Percentiles rank a stretch among this genome's conserved stretches.
Evolutionary conservation across 352 stramenopile species (phyloP).

Genomic region (Pythium grandisporangium): DNA sequence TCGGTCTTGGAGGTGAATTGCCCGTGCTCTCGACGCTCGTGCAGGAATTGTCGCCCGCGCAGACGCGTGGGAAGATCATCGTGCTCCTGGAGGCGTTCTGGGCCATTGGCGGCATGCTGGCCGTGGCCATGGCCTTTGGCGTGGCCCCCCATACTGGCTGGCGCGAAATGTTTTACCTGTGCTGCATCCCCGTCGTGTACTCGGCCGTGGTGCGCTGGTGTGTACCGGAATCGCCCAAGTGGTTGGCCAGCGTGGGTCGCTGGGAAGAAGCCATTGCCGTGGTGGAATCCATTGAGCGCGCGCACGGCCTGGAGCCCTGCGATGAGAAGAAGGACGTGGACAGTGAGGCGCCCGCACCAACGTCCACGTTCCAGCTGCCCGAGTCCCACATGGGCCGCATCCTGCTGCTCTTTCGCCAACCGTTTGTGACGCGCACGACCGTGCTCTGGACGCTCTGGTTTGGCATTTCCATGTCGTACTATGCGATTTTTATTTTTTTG

Average conservation of each 20-base stretch:
- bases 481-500: slow-evolving; percentile 60
- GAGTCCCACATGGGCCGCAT: slow-evolving; percentile 45
- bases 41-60: slow-evolving; percentile 46
- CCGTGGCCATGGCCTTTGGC: slow-evolving; percentile 36
- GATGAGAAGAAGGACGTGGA: slow-evolving; percentile 30
- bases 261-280: slow-evolving; percentile 48
- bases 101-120: slow-evolving; percentile 48
- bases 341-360: background rate
- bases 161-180: slow-evolving; percentile 51
- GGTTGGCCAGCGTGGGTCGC: slow-evolving; percentile 53
- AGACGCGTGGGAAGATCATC: slow-evolving; percentile 52
- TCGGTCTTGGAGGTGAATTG: slow-evolving; percentile 54
- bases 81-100: slow-evolving; percentile 62
- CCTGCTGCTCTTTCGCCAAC: slow-evolving; percentile 34
- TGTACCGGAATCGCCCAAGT: slow-evolving; percentile 64
- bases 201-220: slow-evolving; percentile 33
- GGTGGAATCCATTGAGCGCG: slow-evolving; percentile 43
- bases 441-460: slow-evolving; percentile 67
- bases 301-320: slow-evolving; percentile 28
- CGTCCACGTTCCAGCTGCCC: slow-evolving; percentile 14
- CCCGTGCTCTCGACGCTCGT: slow-evolving; percentile 47
- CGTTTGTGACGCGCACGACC: slow-evolving; percentile 39
- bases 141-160: slow-evolving; percentile 40
- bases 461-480: slow-evolving; percentile 62
- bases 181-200: slow-evolving; percentile 40